A percentile compares a stretch with the other conserved stretches of the same genome.
phyloP scores from a whole-genome alignment of 2,329 filamentous ascomycete species.

The Fusarium sp. region DNA sequence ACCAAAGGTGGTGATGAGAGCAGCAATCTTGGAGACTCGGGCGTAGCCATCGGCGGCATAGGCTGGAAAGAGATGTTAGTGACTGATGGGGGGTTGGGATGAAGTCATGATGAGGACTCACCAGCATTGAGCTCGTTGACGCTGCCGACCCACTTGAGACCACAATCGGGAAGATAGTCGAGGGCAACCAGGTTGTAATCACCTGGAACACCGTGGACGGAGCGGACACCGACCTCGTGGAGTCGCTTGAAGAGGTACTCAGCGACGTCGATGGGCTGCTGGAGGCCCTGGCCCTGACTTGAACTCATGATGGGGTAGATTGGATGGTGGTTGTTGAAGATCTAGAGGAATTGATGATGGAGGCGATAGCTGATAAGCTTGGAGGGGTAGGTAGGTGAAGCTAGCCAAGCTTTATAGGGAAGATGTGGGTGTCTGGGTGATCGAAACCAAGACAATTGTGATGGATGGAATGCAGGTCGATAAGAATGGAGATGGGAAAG shows the following conservation, averaged over 20 bases:
- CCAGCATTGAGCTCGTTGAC: conserved; percentile 81
- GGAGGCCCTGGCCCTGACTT: conserved; percentile 51
- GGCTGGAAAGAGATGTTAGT: conserved; percentile 55
- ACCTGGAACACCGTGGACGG: conserved; percentile 76
- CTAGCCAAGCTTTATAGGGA: neutral
- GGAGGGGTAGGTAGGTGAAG: conserved; percentile 14
- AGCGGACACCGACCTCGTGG: conserved; percentile 72
- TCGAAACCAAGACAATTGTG: conserved; percentile 35
- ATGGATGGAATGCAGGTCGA: conserved; percentile 33
- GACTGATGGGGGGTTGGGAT: conserved; percentile 4
- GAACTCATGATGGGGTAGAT: conserved; percentile 33
- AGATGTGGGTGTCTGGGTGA: conserved; percentile 22
- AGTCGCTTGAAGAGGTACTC: conserved; percentile 77
- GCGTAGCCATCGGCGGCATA: conserved; percentile 87
- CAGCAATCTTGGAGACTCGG: conserved; percentile 76
- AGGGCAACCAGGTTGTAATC: conserved; percentile 79
- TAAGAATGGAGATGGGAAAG: conserved; percentile 34
- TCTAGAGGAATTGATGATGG: neutral
- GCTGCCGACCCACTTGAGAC: conserved; percentile 75
- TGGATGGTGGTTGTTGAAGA: conserved; percentile 4
- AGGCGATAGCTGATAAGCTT: neutral
- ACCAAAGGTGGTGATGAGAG: conserved; percentile 81
- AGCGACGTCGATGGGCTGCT: conserved; percentile 69
- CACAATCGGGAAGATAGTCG: conserved; percentile 71
- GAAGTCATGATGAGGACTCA: conserved; percentile 50